These are phyloP conservation scores for Leptographium galeiforme DNA, from an alignment of 2,329 filamentous ascomycete species.

Conservation along the genomic window DNA sequence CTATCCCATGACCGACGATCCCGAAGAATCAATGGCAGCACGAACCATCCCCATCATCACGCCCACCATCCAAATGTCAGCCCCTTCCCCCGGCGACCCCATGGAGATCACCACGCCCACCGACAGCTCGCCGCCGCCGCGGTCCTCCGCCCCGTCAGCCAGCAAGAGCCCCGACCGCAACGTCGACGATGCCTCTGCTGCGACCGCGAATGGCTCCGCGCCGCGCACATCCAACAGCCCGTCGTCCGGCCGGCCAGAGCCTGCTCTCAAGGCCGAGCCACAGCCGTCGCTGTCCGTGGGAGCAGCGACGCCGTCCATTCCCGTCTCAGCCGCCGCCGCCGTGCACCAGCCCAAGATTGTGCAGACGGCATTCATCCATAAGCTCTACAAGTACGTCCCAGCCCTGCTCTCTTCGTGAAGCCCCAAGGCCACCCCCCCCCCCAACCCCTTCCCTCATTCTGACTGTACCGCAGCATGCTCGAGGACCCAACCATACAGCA, in stretches of 20 bases:
- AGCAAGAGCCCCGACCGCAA: conserved; percentile 25
- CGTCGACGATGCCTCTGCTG: conserved; percentile 20
- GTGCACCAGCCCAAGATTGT: conserved; percentile 94
- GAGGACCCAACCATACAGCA: conserved; percentile 89
- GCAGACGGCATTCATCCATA: conserved; percentile 97
- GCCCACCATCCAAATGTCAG: conserved; percentile 45
- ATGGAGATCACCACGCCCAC: conserved; percentile 48
- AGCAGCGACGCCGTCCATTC: conserved; percentile 15
- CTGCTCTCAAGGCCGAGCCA: conserved; percentile 21
- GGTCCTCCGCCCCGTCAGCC: conserved; percentile 19
- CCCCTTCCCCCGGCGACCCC: conserved; percentile 42
- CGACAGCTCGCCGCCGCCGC: conserved; percentile 28
- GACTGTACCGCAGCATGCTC: conserved; percentile 58
- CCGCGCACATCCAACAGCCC: conserved; percentile 10
- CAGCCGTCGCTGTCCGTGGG: conserved; percentile 22
- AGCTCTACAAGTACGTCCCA: conserved; percentile 80
- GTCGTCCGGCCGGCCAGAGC: conserved; percentile 5
- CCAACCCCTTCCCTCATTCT: no score
- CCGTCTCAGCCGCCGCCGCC: conserved; percentile 49
- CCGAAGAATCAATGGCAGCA: conserved; percentile 32
- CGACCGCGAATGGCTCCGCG: background rate
- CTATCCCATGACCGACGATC: conserved; percentile 25
- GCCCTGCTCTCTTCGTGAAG: background rate
- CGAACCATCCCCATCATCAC: conserved; percentile 45
- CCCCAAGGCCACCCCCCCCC: no score